phyloP scores from a whole-genome alignment of 1,139 yeast genomes.

The Blastobotrys malaysiensis region DNA sequence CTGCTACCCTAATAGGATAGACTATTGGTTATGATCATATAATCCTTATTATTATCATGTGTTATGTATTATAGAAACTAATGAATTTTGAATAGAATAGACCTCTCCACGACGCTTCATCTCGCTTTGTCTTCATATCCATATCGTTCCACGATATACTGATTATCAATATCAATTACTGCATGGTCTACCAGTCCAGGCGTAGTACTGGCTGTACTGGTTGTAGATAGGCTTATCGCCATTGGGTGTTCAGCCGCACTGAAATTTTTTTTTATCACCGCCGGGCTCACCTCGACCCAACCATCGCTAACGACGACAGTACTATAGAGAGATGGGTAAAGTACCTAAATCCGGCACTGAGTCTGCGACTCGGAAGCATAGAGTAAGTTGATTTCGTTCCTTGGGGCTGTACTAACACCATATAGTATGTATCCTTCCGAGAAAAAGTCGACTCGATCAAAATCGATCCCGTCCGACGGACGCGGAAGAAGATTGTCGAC shows the following conservation, averaged over 20 bases:
- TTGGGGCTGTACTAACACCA: constrained; percentile 1
- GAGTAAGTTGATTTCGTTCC: constrained; percentile 13
- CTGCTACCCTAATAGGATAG: not conserved
- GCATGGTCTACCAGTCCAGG: too few relatives aligned
- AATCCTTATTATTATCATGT: not conserved
- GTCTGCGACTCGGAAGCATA: constrained; percentile 19
- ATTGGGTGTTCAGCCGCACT: not conserved
- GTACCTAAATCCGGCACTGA: constrained; percentile 21
- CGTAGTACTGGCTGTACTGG: too few relatives aligned
- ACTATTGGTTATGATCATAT: not conserved
- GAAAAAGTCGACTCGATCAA: constrained; percentile 79
- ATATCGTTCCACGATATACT: too few relatives aligned
- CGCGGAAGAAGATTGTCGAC: constrained; percentile 62
- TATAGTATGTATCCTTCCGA: constrained; percentile 59
- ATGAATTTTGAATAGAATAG: not conserved
- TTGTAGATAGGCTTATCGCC: not conserved
- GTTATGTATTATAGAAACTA: not conserved
- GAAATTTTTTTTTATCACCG: not conserved
- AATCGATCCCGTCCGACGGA: constrained; percentile 73
- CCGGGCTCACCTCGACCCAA: not conserved
- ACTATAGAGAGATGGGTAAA: constrained; percentile 16
- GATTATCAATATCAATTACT: not conserved
- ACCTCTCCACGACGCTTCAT: not conserved
- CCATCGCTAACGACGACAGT: not conserved
- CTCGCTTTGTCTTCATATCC: not conserved